phyloP scores from a whole-genome alignment of 2,329 filamentous ascomycete species.

The Orbilia blumenaviensis region DNA sequence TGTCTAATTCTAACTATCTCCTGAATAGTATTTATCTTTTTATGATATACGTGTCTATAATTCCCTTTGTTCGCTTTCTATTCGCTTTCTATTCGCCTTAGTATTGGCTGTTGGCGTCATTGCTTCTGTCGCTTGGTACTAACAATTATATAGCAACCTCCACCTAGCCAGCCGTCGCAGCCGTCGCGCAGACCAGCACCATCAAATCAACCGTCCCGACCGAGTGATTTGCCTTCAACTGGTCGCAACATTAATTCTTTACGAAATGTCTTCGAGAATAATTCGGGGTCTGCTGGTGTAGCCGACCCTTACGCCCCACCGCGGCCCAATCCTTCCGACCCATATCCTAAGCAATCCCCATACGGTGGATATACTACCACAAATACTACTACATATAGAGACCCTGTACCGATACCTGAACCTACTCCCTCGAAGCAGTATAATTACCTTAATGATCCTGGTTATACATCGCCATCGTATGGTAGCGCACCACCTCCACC shows the following conservation, averaged over 20 bases:
- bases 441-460: constrained; percentile 36
- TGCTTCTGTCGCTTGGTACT: not conserved
- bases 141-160: constrained; percentile 8
- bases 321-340: constrained; percentile 42
- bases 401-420: constrained; percentile 34
- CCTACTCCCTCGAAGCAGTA: constrained; percentile 32
- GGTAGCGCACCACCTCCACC: constrained; percentile 46
- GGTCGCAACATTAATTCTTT: constrained; percentile 7
- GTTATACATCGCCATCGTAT: constrained; percentile 28
- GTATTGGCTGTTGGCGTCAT: not conserved
- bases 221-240: constrained; percentile 15
- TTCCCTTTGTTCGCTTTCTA: not conserved
- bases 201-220: constrained; percentile 43
- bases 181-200: constrained; percentile 20
- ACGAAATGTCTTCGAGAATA: constrained; percentile 15
- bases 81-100: not conserved
- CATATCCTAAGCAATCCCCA: constrained; percentile 32
- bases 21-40: too few species aligned
- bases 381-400: constrained; percentile 14
- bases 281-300: constrained; percentile 15
- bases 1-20: not conserved
- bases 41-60: constrained; percentile 1
- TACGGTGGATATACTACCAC: constrained; percentile 16
- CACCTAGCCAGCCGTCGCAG: constrained; percentile 1
- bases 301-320: constrained; percentile 38